phyloP scores from a whole-genome alignment of 2,329 filamentous ascomycete species.

The Phaeosphaeriaceae sp. region DNA sequence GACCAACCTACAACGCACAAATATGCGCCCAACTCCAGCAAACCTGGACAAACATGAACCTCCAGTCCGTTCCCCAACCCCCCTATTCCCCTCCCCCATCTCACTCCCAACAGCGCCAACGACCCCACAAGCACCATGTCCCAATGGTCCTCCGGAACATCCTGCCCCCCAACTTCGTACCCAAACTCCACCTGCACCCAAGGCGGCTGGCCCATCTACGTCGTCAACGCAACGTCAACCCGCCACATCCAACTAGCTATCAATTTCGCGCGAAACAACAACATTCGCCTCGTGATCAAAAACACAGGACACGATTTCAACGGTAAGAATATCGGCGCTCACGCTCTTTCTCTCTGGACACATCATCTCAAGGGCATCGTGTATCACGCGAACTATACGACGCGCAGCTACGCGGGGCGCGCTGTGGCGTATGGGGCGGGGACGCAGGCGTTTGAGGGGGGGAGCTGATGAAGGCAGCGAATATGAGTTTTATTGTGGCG shows the following conservation, averaged over 20 bases:
- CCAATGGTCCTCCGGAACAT: slow-evolving; percentile 31
- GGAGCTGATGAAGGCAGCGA: slow-evolving; percentile 50
- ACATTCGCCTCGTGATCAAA: slow-evolving; percentile 36
- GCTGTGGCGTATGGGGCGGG: slow-evolving; percentile 61
- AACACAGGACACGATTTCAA: slow-evolving; percentile 41
- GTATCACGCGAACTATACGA: slow-evolving; percentile 24
- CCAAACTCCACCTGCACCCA: slow-evolving; percentile 32
- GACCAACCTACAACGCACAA: slow-evolving; percentile 21
- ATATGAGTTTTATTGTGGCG: slow-evolving; percentile 58
- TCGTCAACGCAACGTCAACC: slow-evolving; percentile 28
- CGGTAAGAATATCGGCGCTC: slow-evolving; percentile 23
- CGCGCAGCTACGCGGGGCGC: slow-evolving; percentile 21
- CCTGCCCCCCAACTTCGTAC: slow-evolving; percentile 48
- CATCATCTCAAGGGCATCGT: slow-evolving; percentile 26
- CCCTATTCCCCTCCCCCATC: not conserved
- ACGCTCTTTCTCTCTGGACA: slow-evolving; percentile 26
- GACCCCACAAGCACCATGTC: slow-evolving; percentile 30
- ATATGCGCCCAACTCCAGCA: slow-evolving; percentile 23
- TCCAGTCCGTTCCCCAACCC: slow-evolving; percentile 21
- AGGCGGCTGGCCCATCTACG: slow-evolving; percentile 34
- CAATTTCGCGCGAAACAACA: slow-evolving; percentile 29
- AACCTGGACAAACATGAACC: slow-evolving; percentile 21
- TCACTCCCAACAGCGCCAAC: slow-evolving; percentile 19
- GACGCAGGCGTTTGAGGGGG: slow-evolving; percentile 59
- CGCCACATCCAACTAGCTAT: slow-evolving; percentile 32